Evolutionary conservation across 2,329 filamentous ascomycete species (phyloP).

Genomic region (Ophiocordyceps robertsii): DNA sequence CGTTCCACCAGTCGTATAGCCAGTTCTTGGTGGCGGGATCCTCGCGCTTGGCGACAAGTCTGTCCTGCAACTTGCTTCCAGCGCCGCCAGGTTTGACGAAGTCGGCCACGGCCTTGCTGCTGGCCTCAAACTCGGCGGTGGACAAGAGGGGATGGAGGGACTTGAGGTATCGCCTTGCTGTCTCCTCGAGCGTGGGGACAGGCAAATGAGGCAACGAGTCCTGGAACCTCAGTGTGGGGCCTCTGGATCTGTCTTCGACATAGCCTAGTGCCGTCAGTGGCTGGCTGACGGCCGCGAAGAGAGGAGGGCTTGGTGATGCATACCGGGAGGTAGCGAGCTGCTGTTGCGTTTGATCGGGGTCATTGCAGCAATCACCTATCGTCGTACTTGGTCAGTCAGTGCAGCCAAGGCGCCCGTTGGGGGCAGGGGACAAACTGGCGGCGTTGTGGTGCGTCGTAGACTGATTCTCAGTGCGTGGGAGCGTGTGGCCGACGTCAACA

Average conservation of each 20-base stretch:
- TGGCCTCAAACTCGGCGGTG: constrained; percentile 52
- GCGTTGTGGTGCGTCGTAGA: not conserved
- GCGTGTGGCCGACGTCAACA: not conserved
- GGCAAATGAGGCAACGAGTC: constrained; percentile 72
- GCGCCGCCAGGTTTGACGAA: constrained; percentile 80
- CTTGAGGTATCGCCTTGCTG: constrained; percentile 67
- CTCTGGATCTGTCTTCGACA: constrained; percentile 66
- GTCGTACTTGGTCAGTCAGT: not conserved
- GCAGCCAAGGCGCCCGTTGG: not conserved
- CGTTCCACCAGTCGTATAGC: constrained; percentile 98
- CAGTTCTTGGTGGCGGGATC: constrained; percentile 81
- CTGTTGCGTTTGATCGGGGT: constrained; percentile 35
- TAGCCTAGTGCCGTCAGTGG: constrained; percentile 42
- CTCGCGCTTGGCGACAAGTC: constrained; percentile 65
- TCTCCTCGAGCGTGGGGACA: constrained; percentile 73
- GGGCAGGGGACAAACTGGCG: not conserved
- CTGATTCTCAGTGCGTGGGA: not conserved
- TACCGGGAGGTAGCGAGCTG: constrained; percentile 43
- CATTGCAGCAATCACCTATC: constrained; percentile 25
- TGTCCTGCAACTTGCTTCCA: constrained; percentile 76
- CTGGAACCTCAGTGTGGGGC: constrained; percentile 71
- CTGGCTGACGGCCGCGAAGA: not conserved
- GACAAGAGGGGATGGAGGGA: constrained; percentile 63
- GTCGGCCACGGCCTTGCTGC: constrained; percentile 72
- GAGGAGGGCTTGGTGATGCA: constrained; percentile 1